These are phyloP conservation scores for Phytophthora tentaculata DNA, from an alignment of 352 stramenopile species.

Conservation along the genomic window DNA sequence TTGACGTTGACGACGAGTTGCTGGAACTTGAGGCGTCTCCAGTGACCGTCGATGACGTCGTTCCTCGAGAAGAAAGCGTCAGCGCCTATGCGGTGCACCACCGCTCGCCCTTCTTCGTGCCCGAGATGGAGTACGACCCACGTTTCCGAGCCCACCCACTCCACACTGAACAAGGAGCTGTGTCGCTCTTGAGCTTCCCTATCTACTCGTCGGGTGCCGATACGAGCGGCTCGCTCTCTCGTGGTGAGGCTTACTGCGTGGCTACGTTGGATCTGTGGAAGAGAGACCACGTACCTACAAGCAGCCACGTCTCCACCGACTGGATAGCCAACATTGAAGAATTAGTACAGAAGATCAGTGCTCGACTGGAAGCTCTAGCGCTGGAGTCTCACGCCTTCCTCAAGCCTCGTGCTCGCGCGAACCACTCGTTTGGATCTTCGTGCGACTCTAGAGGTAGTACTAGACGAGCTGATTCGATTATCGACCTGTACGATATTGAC, in stretches of 20 bases:
- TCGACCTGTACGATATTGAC: conserved; percentile 66
- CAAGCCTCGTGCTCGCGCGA: conserved; percentile 48
- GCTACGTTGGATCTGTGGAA: conserved; percentile 78
- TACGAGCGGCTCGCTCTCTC: conserved; percentile 12
- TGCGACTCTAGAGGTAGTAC: conserved; percentile 64
- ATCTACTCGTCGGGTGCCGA: conserved; percentile 53
- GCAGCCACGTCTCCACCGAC: conserved; percentile 68
- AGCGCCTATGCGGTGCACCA: conserved; percentile 76
- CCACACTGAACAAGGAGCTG: conserved; percentile 58
- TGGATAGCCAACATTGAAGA: conserved; percentile 52
- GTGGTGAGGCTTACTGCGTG: conserved; percentile 47
- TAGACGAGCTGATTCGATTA: conserved; percentile 61
- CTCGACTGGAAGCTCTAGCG: conserved; percentile 57
- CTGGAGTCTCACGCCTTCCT: conserved; percentile 47
- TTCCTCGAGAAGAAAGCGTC: conserved; percentile 69
- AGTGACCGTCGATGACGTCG: conserved; percentile 58
- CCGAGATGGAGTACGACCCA: conserved; percentile 60
- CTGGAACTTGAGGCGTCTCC: conserved; percentile 41
- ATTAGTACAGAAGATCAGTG: conserved; percentile 47
- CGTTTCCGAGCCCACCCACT: conserved; percentile 77
- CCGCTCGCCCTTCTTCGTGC: conserved; percentile 70
- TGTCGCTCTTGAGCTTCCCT: conserved; percentile 75
- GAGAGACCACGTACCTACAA: conserved; percentile 51
- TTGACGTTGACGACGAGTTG: conserved; percentile 38
- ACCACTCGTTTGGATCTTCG: conserved; percentile 63